Conservation (phyloP, 2,329 filamentous ascomycete species). For the Colletotrichum acutatum region DNA sequence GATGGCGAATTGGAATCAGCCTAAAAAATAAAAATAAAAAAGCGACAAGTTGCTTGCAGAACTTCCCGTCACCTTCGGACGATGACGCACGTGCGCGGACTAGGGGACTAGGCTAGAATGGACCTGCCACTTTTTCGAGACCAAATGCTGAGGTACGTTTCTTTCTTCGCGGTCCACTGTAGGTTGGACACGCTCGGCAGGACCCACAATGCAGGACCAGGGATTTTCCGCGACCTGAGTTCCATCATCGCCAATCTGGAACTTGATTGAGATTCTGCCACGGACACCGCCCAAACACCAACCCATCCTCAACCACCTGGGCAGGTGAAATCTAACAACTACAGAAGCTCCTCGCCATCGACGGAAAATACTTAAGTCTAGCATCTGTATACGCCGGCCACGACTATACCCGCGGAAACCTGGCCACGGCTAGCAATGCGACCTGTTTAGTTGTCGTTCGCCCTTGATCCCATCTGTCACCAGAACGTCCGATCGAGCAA, state of each 20-base stretch:
- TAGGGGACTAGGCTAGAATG: neutral
- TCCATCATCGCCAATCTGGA: slow-evolving; percentile 14
- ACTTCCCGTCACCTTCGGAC: slow-evolving; percentile 12
- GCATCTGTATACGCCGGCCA: neutral
- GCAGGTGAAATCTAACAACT: slow-evolving; percentile 2
- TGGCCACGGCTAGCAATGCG: slow-evolving; percentile 23
- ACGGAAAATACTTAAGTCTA: neutral
- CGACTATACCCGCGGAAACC: neutral
- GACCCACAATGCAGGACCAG: slow-evolving; percentile 17
- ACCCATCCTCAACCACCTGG: slow-evolving; percentile 8
- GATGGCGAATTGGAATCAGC: slow-evolving; percentile 6
- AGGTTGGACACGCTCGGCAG: neutral
- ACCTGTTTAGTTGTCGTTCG: neutral
- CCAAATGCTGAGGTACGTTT: neutral
- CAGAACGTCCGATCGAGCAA: slow-evolving; percentile 13
- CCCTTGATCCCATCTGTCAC: neutral
- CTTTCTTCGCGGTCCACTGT: neutral
- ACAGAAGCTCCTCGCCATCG: neutral
- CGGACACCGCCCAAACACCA: slow-evolving; percentile 19
- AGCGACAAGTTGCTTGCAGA: slow-evolving; percentile 11
- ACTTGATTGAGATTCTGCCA: slow-evolving; percentile 21
- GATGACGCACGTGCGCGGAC: slow-evolving; percentile 26
- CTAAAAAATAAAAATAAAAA: no score
- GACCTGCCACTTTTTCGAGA: neutral
- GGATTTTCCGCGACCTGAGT: slow-evolving; percentile 29